phyloP scores from a whole-genome alignment of 2,329 filamentous ascomycete genomes.

The Pseudopyricularia javanii region DNA sequence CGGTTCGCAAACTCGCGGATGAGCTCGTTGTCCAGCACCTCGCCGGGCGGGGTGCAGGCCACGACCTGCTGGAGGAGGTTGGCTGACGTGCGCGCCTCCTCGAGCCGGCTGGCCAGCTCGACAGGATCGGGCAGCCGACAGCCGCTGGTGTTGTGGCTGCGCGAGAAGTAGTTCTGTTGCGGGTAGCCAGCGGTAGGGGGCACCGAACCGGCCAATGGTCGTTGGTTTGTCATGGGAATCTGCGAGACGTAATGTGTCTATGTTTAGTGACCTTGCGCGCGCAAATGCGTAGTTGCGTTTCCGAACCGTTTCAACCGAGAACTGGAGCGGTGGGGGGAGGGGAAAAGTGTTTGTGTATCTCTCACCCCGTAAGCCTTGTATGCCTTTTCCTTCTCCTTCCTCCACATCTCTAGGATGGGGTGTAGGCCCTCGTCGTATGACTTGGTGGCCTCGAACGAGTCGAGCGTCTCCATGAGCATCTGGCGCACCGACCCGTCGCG shows the following conservation, averaged over 20 bases:
- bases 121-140: constrained; percentile 50
- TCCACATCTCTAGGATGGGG: constrained; percentile 75
- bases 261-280: neutral
- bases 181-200: constrained; percentile 21
- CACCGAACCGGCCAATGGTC: neutral
- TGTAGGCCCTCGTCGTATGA: constrained; percentile 61
- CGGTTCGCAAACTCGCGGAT: constrained; percentile 85
- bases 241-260: too few relatives aligned
- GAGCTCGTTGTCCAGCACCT: constrained; percentile 73
- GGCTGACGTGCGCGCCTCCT: constrained; percentile 83
- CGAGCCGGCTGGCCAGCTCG: constrained; percentile 71
- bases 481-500: constrained; percentile 69
- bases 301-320: too few relatives aligned
- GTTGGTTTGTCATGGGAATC: neutral
- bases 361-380: constrained; percentile 38
- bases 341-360: constrained; percentile 4
- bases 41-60: constrained; percentile 66
- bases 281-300: too few relatives aligned
- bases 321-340: neutral
- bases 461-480: constrained; percentile 77
- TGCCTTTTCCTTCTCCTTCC: constrained; percentile 64
- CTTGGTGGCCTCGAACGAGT: constrained; percentile 63
- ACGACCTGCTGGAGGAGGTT: constrained; percentile 87
- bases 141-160: constrained; percentile 27
- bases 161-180: constrained; percentile 45